Evolutionary conservation across 441 rosid species (phyloP).

Genomic region (Sinapis alba): DNA sequence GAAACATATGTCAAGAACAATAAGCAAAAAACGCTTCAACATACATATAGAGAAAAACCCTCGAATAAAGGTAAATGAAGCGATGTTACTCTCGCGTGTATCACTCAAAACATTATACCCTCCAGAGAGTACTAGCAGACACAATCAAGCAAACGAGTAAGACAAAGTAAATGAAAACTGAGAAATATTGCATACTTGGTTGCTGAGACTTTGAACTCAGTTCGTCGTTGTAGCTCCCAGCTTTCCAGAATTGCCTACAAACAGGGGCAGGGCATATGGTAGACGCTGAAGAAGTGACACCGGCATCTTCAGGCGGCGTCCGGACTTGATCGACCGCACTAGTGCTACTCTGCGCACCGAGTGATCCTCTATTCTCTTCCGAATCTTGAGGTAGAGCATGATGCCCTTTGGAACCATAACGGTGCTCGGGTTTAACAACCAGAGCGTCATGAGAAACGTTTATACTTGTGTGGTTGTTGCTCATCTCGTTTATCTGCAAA

Average conservation of each 20-base stretch:
- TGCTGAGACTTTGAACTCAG: conserved; percentile 51
- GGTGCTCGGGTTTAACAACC: conserved; percentile 56
- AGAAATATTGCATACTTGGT: conserved; percentile 74
- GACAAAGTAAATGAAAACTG: no score
- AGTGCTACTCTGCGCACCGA: conserved; percentile 60
- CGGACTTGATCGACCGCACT: conserved; percentile 75
- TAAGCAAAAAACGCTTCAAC: conserved; percentile 1
- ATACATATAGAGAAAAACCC: not conserved
- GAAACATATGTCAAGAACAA: conserved; percentile 16
- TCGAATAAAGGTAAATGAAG: not conserved
- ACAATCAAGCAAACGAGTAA: not conserved
- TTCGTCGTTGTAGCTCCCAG: conserved; percentile 68
- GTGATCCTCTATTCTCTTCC: conserved; percentile 63
- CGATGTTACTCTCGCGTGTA: not conserved
- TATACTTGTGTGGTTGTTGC: conserved; percentile 28
- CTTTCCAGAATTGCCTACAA: conserved; percentile 93
- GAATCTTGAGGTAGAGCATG: conserved; percentile 46
- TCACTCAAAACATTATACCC: not conserved
- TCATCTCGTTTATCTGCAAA: conserved; percentile 44
- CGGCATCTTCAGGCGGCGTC: conserved; percentile 67
- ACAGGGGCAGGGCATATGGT: conserved; percentile 70
- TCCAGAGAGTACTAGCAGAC: not conserved
- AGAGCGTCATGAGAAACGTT: conserved; percentile 49
- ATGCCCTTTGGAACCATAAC: conserved; percentile 34
- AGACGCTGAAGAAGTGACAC: conserved; percentile 60